phyloP scores from a whole-genome alignment of 2,329 filamentous ascomycete species.

The Graphium sp. region DNA sequence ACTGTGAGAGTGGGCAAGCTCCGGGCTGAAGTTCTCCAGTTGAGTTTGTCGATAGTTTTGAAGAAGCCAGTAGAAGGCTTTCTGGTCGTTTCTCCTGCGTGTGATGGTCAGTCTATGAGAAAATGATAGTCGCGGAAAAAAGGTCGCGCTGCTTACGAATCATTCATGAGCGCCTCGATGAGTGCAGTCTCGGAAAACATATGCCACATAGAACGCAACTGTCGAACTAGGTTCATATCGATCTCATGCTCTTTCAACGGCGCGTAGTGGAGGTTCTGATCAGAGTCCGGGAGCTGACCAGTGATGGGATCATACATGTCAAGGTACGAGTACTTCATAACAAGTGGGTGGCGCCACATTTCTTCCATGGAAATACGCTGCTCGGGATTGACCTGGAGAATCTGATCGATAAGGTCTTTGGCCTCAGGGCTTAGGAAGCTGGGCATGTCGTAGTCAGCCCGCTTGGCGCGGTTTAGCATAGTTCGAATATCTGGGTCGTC shows the following conservation, averaged over 20 bases:
- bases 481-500: constrained; percentile 45
- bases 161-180: constrained; percentile 46
- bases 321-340: constrained; percentile 67
- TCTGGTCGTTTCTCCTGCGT: constrained; percentile 69
- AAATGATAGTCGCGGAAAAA: neutral
- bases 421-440: constrained; percentile 48
- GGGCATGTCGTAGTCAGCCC: constrained; percentile 45
- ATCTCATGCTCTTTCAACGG: constrained; percentile 48
- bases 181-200: constrained; percentile 60
- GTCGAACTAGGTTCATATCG: constrained; percentile 66
- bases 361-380: constrained; percentile 62
- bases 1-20: constrained; percentile 70
- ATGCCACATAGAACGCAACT: constrained; percentile 85
- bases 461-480: constrained; percentile 45
- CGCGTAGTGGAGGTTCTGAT: constrained; percentile 44
- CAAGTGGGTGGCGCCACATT: constrained; percentile 77
- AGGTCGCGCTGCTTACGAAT: constrained; percentile 35
- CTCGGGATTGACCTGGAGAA: constrained; percentile 64
- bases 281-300: constrained; percentile 34
- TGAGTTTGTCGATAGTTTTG: constrained; percentile 69
- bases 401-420: constrained; percentile 59
- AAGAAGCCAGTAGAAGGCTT: constrained; percentile 80
- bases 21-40: constrained; percentile 70
- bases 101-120: neutral
- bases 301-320: constrained; percentile 44